phyloP scores from a whole-genome alignment of 345 rosid genomes.

The Adansonia digitata region DNA sequence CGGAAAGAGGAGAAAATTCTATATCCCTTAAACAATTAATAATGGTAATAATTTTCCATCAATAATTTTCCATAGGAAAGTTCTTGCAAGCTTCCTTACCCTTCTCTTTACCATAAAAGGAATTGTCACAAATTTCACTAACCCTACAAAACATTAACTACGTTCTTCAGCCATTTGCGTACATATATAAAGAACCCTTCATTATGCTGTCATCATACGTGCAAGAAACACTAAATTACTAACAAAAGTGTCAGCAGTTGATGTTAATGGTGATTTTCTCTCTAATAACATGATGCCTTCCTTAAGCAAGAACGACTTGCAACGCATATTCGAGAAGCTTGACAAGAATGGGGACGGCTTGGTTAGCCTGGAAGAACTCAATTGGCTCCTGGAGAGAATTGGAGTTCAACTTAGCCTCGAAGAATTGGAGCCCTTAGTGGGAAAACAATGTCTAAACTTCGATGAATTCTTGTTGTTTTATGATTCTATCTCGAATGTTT shows the following conservation, averaged over 20 bases:
- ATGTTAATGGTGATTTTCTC: not conserved
- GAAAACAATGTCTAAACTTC: slow-evolving; percentile 47
- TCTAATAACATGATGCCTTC: slow-evolving; percentile 25
- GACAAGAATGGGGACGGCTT: slow-evolving; percentile 70
- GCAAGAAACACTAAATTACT: not conserved
- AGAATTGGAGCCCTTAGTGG: slow-evolving; percentile 56
- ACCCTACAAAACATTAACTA: not conserved
- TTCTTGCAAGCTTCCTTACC: slow-evolving; percentile 3
- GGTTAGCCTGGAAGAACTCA: slow-evolving; percentile 64
- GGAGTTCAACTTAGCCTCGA: slow-evolving; percentile 29
- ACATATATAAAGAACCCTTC: not conserved
- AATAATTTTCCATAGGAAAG: not conserved
- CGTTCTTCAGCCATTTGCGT: not conserved
- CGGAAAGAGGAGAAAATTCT: not conserved
- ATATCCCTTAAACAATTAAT: no score
- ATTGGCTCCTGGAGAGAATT: slow-evolving; percentile 57
- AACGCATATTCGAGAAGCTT: slow-evolving; percentile 52
- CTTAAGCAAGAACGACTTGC: slow-evolving; percentile 42
- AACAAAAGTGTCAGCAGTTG: not conserved
- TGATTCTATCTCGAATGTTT: slow-evolving; percentile 37
- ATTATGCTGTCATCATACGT: not conserved
- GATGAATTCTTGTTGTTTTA: slow-evolving; percentile 60
- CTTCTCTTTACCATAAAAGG: not conserved
- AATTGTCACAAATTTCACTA: not conserved
- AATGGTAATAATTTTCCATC: not conserved